A percentile compares a stretch with the other conserved stretches of the same genome.
These are phyloP conservation scores for Ophiostoma ulmi DNA, from an alignment of 2,329 filamentous ascomycete species.

Conservation along the genomic window DNA sequence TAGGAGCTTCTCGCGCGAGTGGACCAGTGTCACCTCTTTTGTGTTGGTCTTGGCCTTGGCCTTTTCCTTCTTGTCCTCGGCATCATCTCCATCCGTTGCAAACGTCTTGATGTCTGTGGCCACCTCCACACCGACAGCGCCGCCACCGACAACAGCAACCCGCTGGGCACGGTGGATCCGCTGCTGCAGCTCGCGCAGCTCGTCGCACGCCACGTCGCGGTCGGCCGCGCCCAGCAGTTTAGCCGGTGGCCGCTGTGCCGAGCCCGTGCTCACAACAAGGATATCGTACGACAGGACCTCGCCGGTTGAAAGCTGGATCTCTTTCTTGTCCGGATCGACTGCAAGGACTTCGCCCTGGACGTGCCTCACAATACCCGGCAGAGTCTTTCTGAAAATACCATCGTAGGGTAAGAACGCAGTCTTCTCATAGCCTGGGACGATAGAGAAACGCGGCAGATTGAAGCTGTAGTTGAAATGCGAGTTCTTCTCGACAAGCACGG, in stretches of 20 bases:
- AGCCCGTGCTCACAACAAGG: conserved; percentile 55
- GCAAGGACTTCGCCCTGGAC: conserved; percentile 34
- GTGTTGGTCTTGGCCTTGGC: conserved; percentile 35
- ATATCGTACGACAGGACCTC: conserved; percentile 46
- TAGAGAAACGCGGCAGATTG: conserved; percentile 54
- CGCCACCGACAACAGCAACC: conserved; percentile 53
- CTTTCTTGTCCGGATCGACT: background rate
- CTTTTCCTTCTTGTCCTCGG: conserved; percentile 33
- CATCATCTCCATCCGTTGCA: background rate
- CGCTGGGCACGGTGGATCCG: conserved; percentile 40
- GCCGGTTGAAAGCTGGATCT: background rate
- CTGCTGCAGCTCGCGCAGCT: conserved; percentile 44
- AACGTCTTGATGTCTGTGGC: conserved; percentile 52
- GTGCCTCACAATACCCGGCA: conserved; percentile 36
- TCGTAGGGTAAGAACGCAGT: conserved; percentile 58
- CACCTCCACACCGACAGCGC: conserved; percentile 58
- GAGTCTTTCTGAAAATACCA: conserved; percentile 36
- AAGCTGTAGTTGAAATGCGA: conserved; percentile 58
- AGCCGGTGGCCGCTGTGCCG: conserved; percentile 43
- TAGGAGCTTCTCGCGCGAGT: conserved; percentile 49
- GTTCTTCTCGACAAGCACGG: conserved; percentile 55
- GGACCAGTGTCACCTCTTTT: conserved; percentile 53
- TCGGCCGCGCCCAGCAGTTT: conserved; percentile 42
- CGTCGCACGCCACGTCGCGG: conserved; percentile 40
- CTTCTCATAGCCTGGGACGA: conserved; percentile 51